Percentiles rank a stretch among this genome's conserved stretches.
phyloP scores from a whole-genome alignment of 306 rosid genomes.

The Ormosia semicastrata region DNA sequence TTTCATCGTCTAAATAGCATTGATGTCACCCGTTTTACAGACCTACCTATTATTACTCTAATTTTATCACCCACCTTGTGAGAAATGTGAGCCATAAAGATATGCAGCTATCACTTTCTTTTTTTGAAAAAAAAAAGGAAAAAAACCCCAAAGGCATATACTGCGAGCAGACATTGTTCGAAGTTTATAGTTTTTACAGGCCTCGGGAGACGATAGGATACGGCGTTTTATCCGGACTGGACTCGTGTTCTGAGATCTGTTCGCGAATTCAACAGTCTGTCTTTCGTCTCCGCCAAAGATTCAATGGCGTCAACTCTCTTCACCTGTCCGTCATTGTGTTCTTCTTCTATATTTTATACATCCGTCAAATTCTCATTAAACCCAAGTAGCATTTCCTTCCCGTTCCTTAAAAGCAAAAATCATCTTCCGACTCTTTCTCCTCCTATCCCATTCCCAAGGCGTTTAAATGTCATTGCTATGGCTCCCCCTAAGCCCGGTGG shows the following conservation, averaged over 20 bases:
- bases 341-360: constrained; percentile 51
- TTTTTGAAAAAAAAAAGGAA: too few relatives aligned
- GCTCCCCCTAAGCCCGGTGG: constrained; percentile 98
- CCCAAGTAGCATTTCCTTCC: constrained; percentile 25
- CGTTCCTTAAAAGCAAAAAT: neutral
- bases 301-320: constrained; percentile 66
- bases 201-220: neutral
- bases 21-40: too few relatives aligned
- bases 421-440: constrained; percentile 23
- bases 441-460: constrained; percentile 40
- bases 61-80: too few relatives aligned
- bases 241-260: neutral
- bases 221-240: neutral
- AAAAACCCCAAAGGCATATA: too few relatives aligned
- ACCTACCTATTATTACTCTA: too few relatives aligned
- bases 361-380: constrained; percentile 47
- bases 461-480: constrained; percentile 72
- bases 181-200: too few relatives aligned
- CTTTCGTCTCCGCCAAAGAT: neutral
- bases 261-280: neutral
- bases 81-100: too few relatives aligned
- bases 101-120: too few relatives aligned
- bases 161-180: too few relatives aligned
- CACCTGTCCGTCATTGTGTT: constrained; percentile 21
- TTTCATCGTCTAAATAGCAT: too few relatives aligned